Base-by-base conservation (phyloP, 2,329 filamentous ascomycete genomes). In the Colletotrichum zoysiae region DNA sequence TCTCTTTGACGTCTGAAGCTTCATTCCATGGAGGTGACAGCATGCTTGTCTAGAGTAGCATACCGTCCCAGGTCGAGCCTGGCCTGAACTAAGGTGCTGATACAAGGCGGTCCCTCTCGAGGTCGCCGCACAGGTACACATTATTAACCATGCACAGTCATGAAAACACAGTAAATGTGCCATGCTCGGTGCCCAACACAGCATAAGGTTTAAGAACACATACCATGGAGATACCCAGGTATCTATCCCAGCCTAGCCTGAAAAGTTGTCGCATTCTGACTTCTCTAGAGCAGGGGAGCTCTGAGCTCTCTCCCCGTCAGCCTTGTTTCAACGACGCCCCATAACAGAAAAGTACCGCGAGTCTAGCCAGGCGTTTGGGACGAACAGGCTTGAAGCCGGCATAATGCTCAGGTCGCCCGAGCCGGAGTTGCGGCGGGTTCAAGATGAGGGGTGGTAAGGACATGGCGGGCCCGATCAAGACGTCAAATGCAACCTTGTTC, bases 301-400 rank as follows among this genome's bases (percentile, higher is more conserved):
- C 35, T 38, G 67, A 60, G 53, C 67, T 40, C 51, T 60, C 62
- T 38, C 38, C 30, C 44, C 46, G 55, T 42, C 62, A 61, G 67
- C 63, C 67, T 70, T 60, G 63, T 67, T 67, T 70, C 63, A 70
- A 70, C 56, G 63, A 48, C 63, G 57, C 50, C 56, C 48, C 60
- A 67, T 67, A 42, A 70, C 50, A 67, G 56, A 66, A 30, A 59
- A 58, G 46, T 40, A 30, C 33, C 26, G 33, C 53, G 16, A 57
- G 53, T 26, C 46, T 66, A 30, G 44, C 40, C 44, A 46, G 46
- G 55, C 38, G 53, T 48, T 55, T 35, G 26, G 65, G 46, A 59
- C 26, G 46, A 48, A n/a, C 23, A 48, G 53, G 40, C 44, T 53
- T 26, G 20, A 65, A 26, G 63, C 14, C 14, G 6, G 42, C 35